A percentile compares a stretch with the other conserved stretches of the same genome.
Conservation (phyloP, 2,329 filamentous ascomycete genomes). For the Emmonsiellopsis sp. region DNA sequence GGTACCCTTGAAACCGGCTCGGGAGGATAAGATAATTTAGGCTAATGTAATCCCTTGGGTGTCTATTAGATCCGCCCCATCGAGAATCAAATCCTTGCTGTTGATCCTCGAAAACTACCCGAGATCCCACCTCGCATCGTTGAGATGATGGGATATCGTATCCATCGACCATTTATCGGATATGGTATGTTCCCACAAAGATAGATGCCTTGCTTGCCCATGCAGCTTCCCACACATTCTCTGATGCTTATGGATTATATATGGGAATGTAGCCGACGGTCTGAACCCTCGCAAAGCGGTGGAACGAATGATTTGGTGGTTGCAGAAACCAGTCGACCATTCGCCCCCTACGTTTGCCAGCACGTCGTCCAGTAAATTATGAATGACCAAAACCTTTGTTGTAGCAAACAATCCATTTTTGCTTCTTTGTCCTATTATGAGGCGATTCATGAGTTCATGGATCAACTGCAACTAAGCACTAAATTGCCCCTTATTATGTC, state of each 20-base stretch:
- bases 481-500: too few species aligned
- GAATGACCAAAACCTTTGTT: not conserved
- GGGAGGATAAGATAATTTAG: too few species aligned
- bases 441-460: too few species aligned
- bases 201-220: not conserved
- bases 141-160: slow-evolving; percentile 26
- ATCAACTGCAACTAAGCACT: too few species aligned
- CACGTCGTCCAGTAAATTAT: not conserved
- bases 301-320: slow-evolving; percentile 20
- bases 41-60: too few species aligned
- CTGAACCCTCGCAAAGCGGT: slow-evolving; percentile 19
- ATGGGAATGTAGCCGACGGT: slow-evolving; percentile 15
- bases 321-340: slow-evolving; percentile 18
- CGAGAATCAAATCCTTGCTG: slow-evolving; percentile 24
- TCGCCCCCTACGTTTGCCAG: slow-evolving; percentile 19
- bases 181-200: slow-evolving; percentile 14
- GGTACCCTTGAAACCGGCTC: too few species aligned
- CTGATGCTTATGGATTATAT: not conserved
- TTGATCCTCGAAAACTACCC: slow-evolving; percentile 22
- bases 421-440: too few species aligned
- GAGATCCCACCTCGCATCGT: slow-evolving; percentile 21
- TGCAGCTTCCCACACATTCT: not conserved
- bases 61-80: slow-evolving; percentile 19
- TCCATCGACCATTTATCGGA: slow-evolving; percentile 23
- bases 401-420: too few species aligned